Base-by-base conservation (phyloP, 176 grass and related monocot genomes). In the Alloteropsis semialata region DNA sequence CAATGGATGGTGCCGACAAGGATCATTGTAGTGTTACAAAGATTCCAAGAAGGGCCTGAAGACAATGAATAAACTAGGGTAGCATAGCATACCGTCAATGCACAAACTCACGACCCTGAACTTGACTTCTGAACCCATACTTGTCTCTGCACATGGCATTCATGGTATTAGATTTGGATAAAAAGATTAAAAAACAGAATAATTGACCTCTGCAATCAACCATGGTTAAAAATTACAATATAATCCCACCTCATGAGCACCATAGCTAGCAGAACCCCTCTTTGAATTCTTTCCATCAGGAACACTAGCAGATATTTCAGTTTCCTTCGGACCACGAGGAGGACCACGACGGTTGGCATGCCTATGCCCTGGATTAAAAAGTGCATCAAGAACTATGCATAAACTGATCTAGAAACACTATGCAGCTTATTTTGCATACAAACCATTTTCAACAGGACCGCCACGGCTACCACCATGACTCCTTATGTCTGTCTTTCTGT, bases 41-140 rank as follows among this genome's bases (percentile, higher is more conserved):
- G 21, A 57, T 84, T 49, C 6, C 1, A 21, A 72, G 19, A 43
- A 22, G 46, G 7, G 12, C 34, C 36, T 37, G 9, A 74, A 70
- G 28, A 83, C 25, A 63, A 41, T 41, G 13, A 59, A 71, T 33
- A 79, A 83, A 67, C 38, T 5, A 38, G 21, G n/a, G 25, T 41
- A 65, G 68, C 45, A 62, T 75, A 84, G 22, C 38, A 56, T 88
- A 99, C 93, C 72, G 28, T 87, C 65, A 50, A 80, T 60, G 63
- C n/a, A 41, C 50, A 82, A 85, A 84, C 65, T 99, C 76, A 99
- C 5, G 97, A 90, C 2, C 85, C 93, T 8, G 89, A 92, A 65
- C 97, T 92, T 71, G 97, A 88, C 86, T 99, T 99, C 84, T 99
- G 97, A 94, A 99, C 93, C 97, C 97, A 99, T 51, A 99, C 91